Conservation (phyloP, 345 rosid genomes). For the Syzygium aromaticum region DNA sequence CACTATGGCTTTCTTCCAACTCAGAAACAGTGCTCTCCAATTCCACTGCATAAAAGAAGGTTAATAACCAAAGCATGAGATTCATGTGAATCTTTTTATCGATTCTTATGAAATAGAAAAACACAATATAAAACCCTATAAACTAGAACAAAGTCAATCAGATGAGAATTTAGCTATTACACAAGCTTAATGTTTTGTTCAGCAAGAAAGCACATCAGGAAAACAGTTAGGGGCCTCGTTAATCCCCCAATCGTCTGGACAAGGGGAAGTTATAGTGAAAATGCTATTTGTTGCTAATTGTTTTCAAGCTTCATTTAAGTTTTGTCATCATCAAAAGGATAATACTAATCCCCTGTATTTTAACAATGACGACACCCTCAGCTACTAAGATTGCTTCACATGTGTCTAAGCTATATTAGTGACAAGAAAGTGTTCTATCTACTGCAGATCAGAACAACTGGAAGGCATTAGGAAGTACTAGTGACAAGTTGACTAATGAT, state of each 20-base stretch:
- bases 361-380: not conserved
- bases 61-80: slow-evolving; percentile 10
- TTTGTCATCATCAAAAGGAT: not conserved
- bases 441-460: not conserved
- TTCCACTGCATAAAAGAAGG: slow-evolving; percentile 44
- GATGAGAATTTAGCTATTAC: not conserved
- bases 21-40: slow-evolving; percentile 51
- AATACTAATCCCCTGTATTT: not conserved
- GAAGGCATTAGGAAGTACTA: not conserved
- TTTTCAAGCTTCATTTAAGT: not conserved
- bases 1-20: slow-evolving; percentile 55
- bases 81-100: not conserved
- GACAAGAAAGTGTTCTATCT: not conserved
- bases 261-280: not conserved
- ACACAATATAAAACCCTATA: not conserved
- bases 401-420: not conserved
- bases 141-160: not conserved
- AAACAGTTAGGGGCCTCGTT: not conserved
- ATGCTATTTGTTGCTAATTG: not conserved
- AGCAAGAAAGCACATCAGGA: not conserved
- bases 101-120: not conserved
- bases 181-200: not conserved
- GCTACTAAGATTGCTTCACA: not conserved
- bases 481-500: not conserved
- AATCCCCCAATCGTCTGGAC: not conserved